phyloP scores from a whole-genome alignment of 2,329 filamentous ascomycete genomes.

The Sporothrix schenckii region DNA sequence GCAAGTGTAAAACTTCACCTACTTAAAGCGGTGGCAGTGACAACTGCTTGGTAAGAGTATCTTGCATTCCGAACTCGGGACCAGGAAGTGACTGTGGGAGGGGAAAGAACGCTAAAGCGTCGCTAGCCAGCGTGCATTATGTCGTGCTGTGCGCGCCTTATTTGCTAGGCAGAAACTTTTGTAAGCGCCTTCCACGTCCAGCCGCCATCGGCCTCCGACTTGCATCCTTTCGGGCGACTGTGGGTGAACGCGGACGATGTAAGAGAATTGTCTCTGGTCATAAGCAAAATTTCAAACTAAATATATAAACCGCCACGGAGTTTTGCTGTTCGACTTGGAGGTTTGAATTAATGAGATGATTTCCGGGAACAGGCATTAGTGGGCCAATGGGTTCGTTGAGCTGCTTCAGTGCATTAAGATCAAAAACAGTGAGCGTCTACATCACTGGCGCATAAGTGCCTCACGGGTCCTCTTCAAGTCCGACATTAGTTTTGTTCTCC shows the following conservation, averaged over 20 bases:
- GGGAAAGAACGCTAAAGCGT: background rate
- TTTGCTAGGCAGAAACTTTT: background rate
- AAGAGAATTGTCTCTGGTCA: no score
- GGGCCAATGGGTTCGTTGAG: background rate
- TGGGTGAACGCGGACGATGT: no score
- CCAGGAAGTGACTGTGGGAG: slow-evolving; percentile 14
- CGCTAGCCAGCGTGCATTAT: slow-evolving; percentile 11
- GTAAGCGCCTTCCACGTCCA: background rate
- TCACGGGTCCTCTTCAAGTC: background rate
- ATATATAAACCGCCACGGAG: background rate
- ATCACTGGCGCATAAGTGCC: slow-evolving; percentile 18
- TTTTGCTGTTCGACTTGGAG: background rate
- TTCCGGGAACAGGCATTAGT: background rate
- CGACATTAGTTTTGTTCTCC: background rate
- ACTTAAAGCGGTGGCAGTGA: background rate
- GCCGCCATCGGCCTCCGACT: slow-evolving; percentile 8
- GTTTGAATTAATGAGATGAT: background rate
- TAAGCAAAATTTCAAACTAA: background rate
- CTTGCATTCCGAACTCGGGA: slow-evolving; percentile 33
- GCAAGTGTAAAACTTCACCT: background rate
- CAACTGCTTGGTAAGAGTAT: slow-evolving; percentile 27
- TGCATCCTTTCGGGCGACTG: slow-evolving; percentile 6
- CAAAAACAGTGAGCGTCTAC: background rate
- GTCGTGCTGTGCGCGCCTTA: slow-evolving; percentile 2
- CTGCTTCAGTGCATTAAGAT: background rate